Evolutionary conservation across 257 asterid species (phyloP).

Genomic region (Nicotiana tomentosiformis): DNA sequence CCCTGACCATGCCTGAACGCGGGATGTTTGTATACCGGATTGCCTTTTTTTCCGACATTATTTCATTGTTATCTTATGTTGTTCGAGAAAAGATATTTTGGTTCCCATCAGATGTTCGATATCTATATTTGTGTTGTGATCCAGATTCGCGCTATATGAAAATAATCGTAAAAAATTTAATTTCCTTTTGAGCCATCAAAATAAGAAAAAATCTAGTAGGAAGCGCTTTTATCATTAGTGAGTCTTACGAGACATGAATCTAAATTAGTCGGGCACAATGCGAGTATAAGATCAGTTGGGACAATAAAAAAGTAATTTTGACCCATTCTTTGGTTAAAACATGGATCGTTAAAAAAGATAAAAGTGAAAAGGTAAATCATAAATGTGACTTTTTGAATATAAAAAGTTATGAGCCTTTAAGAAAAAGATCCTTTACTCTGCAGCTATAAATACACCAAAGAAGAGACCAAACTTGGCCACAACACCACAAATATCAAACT

Average conservation of each 20-base stretch:
- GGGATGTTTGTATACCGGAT: fast-evolving
- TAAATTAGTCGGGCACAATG: no score
- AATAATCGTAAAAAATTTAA: no score
- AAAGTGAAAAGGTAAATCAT: slow-evolving; percentile 25
- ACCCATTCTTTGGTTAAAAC: no score
- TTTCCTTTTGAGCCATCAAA: no score
- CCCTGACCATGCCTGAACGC: fast-evolving
- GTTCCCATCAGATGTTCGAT: no score
- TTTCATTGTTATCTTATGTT: not conserved
- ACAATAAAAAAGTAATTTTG: no score
- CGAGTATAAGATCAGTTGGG: no score
- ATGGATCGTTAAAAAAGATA: not conserved
- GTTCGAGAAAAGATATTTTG: not conserved
- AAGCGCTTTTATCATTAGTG: no score
- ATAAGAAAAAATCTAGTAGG: no score
- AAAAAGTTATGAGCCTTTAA: not conserved
- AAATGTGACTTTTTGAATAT: slow-evolving; percentile 28
- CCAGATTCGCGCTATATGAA: fast-evolving
- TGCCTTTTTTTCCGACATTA: no score
- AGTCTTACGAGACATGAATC: no score
- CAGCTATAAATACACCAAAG: slow-evolving; percentile 48
- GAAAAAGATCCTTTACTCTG: not conserved
- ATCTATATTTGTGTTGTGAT: no score
- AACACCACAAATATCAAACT: slow-evolving; percentile 9
- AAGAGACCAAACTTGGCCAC: slow-evolving; percentile 4